phyloP scores from a whole-genome alignment of 129 eudicot genomes.

The Lonicera japonica region DNA sequence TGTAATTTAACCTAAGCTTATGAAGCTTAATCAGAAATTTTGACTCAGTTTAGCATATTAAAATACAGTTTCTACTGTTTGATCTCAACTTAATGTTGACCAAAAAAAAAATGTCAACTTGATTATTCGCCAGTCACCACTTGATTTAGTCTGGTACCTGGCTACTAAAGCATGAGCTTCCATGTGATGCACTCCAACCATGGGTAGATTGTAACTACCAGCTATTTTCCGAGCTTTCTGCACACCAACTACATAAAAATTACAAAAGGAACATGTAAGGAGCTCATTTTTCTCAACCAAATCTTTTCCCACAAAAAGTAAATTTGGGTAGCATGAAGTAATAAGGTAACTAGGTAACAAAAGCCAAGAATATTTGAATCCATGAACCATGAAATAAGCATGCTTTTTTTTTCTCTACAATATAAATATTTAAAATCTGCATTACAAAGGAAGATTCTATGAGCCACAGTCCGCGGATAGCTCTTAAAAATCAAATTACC shows the following conservation, averaged over 20 bases:
- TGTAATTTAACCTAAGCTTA: no score
- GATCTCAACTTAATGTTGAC: no score
- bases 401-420: not conserved
- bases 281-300: slow-evolving; percentile 7
- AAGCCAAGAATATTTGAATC: no score
- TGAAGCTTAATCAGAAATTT: not conserved
- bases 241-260: slow-evolving; percentile 68
- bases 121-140: not conserved
- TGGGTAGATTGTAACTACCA: slow-evolving; percentile 61
- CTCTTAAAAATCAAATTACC: slow-evolving; percentile 33
- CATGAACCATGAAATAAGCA: slow-evolving; percentile 3
- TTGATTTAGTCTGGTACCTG: slow-evolving; percentile 43
- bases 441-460: no score
- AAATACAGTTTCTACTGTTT: not conserved
- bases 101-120: no score
- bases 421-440: no score
- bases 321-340: no score
- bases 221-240: slow-evolving; percentile 88
- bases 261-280: slow-evolving; percentile 8
- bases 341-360: no score
- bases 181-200: slow-evolving; percentile 95
- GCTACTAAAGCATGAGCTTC: slow-evolving; percentile 97
- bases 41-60: not conserved
- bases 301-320: slow-evolving; percentile 3
- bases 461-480: not conserved